Base-by-base conservation (phyloP, 176 grass and related monocot species). In the Phoenix roebelenii region DNA sequence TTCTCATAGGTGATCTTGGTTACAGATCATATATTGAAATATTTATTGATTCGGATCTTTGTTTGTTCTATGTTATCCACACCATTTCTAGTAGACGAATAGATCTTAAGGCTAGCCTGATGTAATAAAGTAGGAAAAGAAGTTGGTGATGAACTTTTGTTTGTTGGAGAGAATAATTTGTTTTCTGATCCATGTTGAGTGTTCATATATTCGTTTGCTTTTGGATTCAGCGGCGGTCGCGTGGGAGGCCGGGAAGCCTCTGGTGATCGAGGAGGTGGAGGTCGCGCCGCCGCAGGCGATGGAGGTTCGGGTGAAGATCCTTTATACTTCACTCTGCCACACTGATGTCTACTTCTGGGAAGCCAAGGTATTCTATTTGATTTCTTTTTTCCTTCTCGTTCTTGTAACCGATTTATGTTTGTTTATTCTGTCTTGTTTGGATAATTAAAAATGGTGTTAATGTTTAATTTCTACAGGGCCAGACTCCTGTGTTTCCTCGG, bases 311-410 rank as follows among this genome's bases (percentile, higher is more conserved):
- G 71, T 89, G 67, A 95, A 86, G 82, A 89, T 95, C 68, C 85
- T 89, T 50, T 95, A 67, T 66, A 86, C 85, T 17, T 57, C 89
- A 3, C 82, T 95, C 62, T 95, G 89, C 67, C 89, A 95, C 76
- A 95, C 89, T 3, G 89, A 95, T 67, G 85, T 95, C 76, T 95
- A 75, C 82, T 95, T 95, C 85, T 95, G 89, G 89, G 82, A 95
- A 39, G 89, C 89, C 39, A 89, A 95, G 82, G 89, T 95, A 72
- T 5, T 44, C 35, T 44, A 44, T 44, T 44, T 2, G 28, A 30
- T 30, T 30, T 6, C 5, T 30, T 6, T 30, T 30, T 30, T 29
- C 1, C 5, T 5, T 29, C 4, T 30, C 28, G 0, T 6, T 30
- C 20, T 30, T 30, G 4, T 30, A 30, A 6, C 28, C 1, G 35